Conservation (phyloP, 2,329 filamentous ascomycete genomes). For the Monosporascus sp. region DNA sequence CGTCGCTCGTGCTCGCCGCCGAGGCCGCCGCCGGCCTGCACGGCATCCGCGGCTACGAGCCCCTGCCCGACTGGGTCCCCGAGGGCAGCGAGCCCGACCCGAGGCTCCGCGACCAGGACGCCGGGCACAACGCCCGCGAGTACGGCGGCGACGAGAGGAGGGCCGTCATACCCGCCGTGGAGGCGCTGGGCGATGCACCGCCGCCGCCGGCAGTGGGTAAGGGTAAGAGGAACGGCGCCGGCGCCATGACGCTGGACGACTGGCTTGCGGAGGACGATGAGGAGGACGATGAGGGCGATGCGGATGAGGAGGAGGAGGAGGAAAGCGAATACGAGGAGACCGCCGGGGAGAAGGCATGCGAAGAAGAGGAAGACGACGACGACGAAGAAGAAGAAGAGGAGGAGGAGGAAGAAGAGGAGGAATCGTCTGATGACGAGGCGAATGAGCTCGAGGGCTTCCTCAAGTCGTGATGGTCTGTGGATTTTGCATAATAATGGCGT, state of each 20-base stretch:
- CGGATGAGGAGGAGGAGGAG: constrained; percentile 46
- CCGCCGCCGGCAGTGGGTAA: constrained; percentile 28
- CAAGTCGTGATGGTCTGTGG: constrained; percentile 20
- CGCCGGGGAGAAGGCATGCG: constrained; percentile 45
- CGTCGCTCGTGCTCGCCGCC: constrained; percentile 77
- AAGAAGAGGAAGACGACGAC: constrained; percentile 45
- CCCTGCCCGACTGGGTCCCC: constrained; percentile 79
- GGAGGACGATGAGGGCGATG: constrained; percentile 54
- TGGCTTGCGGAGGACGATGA: constrained; percentile 76
- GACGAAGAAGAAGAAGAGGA: constrained; percentile 40
- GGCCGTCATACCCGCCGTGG: constrained; percentile 50
- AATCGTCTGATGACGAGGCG: constrained; percentile 34
- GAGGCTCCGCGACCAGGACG: constrained; percentile 47
- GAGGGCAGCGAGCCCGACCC: constrained; percentile 75
- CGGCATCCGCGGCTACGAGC: constrained; percentile 71
- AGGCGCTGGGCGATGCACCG: constrained; percentile 56
- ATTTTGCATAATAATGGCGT: background rate
- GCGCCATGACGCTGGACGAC: constrained; percentile 80
- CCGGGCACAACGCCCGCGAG: constrained; percentile 30
- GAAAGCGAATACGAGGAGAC: constrained; percentile 43
- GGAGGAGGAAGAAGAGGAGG: constrained; percentile 33
- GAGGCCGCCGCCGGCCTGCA: constrained; percentile 58
- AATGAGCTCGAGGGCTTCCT: constrained; percentile 35
- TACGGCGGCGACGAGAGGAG: constrained; percentile 28
- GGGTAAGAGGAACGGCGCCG: constrained; percentile 46